phyloP scores from a whole-genome alignment of 306 rosid genomes.

The barrel medic (Medicago truncatula) region DNA sequence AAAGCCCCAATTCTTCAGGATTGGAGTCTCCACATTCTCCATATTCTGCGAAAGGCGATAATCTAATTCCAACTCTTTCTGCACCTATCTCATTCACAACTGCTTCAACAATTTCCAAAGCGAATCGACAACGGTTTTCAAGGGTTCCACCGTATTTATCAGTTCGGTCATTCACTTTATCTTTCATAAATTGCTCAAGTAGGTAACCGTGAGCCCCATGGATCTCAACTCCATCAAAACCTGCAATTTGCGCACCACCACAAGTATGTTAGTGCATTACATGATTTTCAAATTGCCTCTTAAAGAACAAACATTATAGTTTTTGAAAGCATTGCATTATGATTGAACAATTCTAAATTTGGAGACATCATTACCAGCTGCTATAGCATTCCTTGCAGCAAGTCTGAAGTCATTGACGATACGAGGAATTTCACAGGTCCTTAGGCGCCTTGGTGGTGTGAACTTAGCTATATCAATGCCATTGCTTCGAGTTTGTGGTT shows the following conservation, averaged over 20 bases:
- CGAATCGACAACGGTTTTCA: conserved; percentile 23
- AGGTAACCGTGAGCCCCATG: conserved; percentile 35
- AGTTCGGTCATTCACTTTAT: conserved; percentile 30
- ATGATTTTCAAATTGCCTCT: not conserved
- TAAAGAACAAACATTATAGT: not conserved
- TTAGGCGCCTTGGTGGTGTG: conserved; percentile 6
- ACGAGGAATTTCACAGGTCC: conserved; percentile 1
- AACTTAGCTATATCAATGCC: not conserved
- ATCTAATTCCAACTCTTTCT: conserved; percentile 34
- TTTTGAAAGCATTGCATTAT: not conserved
- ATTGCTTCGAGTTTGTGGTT: conserved; percentile 14
- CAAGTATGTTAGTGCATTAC: not conserved
- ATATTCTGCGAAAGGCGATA: conserved; percentile 33
- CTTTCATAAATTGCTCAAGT: conserved; percentile 31
- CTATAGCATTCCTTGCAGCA: conserved; percentile 30
- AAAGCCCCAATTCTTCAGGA: conserved; percentile 17
- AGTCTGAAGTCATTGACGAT: conserved; percentile 27
- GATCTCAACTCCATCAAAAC: conserved; percentile 34
- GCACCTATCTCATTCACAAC: conserved; percentile 29
- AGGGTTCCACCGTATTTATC: conserved; percentile 29
- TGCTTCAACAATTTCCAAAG: conserved; percentile 33
- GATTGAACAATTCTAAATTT: not conserved
- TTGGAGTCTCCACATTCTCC: conserved; percentile 19
- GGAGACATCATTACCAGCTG: not conserved
- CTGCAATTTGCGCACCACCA: conserved; percentile 3